Evolutionary conservation across 306 rosid species (phyloP).

Genomic region (Echinosophora koreensis): DNA sequence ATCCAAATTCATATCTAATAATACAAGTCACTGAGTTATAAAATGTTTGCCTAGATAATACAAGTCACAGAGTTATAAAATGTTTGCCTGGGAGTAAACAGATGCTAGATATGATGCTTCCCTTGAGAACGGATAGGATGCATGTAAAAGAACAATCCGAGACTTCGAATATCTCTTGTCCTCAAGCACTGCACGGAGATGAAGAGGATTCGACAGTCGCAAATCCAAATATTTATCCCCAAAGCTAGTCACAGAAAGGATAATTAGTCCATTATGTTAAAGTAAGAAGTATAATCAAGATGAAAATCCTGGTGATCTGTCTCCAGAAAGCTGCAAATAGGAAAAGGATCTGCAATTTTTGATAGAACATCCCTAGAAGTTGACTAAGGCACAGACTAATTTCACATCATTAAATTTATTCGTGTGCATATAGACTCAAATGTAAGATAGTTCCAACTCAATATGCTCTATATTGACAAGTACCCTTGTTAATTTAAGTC

Average conservation of each 20-base stretch:
- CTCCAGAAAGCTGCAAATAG: constrained; percentile 13
- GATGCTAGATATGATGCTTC: constrained; percentile 96
- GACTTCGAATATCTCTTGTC: constrained; percentile 78
- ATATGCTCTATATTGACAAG: not conserved
- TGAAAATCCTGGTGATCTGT: constrained; percentile 13
- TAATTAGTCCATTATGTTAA: constrained; percentile 31
- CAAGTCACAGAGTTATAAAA: constrained; percentile 32
- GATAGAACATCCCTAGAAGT: constrained; percentile 29
- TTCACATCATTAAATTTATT: not conserved
- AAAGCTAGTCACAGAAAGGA: constrained; percentile 60
- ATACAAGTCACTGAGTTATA: constrained; percentile 32
- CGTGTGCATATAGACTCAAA: not conserved
- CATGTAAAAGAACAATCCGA: constrained; percentile 82
- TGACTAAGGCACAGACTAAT: constrained; percentile 24
- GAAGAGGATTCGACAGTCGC: constrained; percentile 87
- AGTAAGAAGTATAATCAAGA: constrained; percentile 12
- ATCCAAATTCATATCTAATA: constrained; percentile 34
- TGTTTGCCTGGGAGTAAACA: constrained; percentile 79
- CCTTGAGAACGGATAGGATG: constrained; percentile 89
- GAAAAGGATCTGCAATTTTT: constrained; percentile 8
- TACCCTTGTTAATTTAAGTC: constrained; percentile 19
- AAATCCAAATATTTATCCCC: constrained; percentile 90
- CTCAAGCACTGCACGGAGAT: constrained; percentile 82
- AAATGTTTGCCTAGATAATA: constrained; percentile 59
- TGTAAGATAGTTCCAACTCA: constrained; percentile 10